These are phyloP conservation scores for Eucalyptus regnans DNA, from an alignment of 345 rosid species.

Conservation along the genomic window DNA sequence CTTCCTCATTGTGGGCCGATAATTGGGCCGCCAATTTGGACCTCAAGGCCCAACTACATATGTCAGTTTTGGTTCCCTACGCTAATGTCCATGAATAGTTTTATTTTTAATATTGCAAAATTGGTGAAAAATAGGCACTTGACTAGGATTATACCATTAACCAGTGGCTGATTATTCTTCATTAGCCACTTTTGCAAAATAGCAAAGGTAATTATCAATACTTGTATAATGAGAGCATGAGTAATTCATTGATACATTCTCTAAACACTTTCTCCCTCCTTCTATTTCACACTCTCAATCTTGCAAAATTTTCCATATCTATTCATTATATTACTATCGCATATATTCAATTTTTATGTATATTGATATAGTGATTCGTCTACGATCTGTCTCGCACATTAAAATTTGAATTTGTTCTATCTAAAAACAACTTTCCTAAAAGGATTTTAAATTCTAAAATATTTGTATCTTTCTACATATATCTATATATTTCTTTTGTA, in stretches of 20 bases:
- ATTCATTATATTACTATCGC: not conserved
- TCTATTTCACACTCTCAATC: accelerated
- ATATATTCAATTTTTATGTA: not conserved
- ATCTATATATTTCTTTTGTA: not conserved
- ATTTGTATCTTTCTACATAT: too few relatives aligned
- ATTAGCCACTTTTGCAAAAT: not conserved
- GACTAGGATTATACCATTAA: not conserved
- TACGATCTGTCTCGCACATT: not conserved
- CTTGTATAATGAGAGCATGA: not conserved
- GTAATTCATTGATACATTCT: not conserved
- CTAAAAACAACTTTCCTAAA: not conserved
- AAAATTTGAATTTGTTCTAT: not conserved
- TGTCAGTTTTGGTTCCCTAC: not conserved
- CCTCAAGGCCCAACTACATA: not conserved
- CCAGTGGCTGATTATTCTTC: not conserved
- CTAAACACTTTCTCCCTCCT: accelerated
- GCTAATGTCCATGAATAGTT: not conserved
- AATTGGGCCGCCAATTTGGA: not conserved
- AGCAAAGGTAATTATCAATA: not conserved
- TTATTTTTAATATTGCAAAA: not conserved
- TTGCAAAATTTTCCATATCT: accelerated
- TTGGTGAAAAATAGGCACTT: not conserved
- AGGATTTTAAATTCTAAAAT: not conserved
- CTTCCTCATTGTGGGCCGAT: not conserved
- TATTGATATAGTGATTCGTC: accelerated